Conservation (phyloP, 2,329 filamentous ascomycete genomes). For the Colletotrichum simmondsii region DNA sequence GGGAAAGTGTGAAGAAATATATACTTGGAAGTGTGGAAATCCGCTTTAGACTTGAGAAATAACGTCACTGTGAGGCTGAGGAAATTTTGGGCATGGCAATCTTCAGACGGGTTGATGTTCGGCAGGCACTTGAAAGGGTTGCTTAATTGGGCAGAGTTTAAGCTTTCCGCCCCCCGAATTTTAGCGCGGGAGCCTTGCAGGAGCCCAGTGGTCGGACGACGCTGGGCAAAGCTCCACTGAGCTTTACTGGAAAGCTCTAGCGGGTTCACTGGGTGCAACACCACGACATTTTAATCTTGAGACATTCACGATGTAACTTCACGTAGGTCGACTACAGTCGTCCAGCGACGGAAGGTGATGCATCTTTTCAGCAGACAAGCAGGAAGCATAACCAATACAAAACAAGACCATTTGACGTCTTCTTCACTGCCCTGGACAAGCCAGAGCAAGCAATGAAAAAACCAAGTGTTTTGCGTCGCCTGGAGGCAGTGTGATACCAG, state of each 20-base stretch:
- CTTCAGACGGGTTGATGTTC: not conserved
- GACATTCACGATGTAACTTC: not conserved
- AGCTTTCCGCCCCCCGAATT: slow-evolving; percentile 11
- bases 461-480: slow-evolving; percentile 13
- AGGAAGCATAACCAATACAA: no score
- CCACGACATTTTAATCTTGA: not conserved
- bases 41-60: not conserved
- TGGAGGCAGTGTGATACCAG: slow-evolving; percentile 31
- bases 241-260: slow-evolving; percentile 7
- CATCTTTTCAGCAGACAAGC: no score
- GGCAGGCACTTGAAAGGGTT: not conserved
- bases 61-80: slow-evolving; percentile 28
- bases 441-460: slow-evolving; percentile 26
- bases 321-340: not conserved
- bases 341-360: not conserved
- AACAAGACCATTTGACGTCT: not conserved
- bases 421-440: slow-evolving; percentile 23
- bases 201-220: slow-evolving; percentile 1
- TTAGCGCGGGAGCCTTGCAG: slow-evolving; percentile 20
- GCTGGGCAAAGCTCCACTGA: slow-evolving; percentile 11
- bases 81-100: slow-evolving; percentile 16
- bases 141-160: not conserved
- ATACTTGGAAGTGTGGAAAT: not conserved
- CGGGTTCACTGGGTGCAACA: slow-evolving; percentile 1
- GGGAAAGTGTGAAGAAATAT: no score